Base-by-base conservation (phyloP, 805 yeast genomes). In the Cephaloascus fragrans region DNA sequence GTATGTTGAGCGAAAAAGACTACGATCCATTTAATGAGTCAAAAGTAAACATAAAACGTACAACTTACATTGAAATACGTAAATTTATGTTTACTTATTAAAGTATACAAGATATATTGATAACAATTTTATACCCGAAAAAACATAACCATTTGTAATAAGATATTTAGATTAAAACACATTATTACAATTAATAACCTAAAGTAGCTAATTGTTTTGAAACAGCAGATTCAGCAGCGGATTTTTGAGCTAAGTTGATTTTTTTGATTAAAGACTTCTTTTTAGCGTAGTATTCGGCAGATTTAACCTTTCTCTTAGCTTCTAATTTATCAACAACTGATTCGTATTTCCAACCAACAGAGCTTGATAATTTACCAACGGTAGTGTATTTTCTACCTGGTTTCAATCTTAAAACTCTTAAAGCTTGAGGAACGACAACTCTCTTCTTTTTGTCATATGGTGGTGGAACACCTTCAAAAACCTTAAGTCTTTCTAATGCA, bases 261-360 rank as follows among this genome's bases (percentile, higher is more conserved):
- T 90, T 90, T 84, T 86, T 86, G 70, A 83, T 74, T 64, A 86
- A 84, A 70, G 97, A 95, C 69, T 75, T 79, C 96, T 90, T 93
- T 84, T 87, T 88, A 62, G 95, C 94, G 82, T 88, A 87, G 86
- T 86, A 93, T 73, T 95, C 98, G 65, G 95, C 95, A 61, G 96
- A 81, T 80, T 83, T 88, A 69, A 89, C 94, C 83, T 86, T 89
- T 78, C 99, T 85, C 89, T 94, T 90, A 74, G 88, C 97, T 80
- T 93, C 98, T 68, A 93, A 85, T 68, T 89, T 80, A 65, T 87
- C 86, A 60, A 93, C 98, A 66, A 93, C 82, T 52, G 93, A 88
- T 76, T 89, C 95, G 95, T 93, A 93, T 76, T 89, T 93, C 98
- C 98, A 93, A 71, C 98, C 98, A 58, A 93, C 97, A 62, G 96